These are phyloP conservation scores for Mycena rebaudengoi DNA, from an alignment of 768 basidiomycete species.

Conservation along the genomic window DNA sequence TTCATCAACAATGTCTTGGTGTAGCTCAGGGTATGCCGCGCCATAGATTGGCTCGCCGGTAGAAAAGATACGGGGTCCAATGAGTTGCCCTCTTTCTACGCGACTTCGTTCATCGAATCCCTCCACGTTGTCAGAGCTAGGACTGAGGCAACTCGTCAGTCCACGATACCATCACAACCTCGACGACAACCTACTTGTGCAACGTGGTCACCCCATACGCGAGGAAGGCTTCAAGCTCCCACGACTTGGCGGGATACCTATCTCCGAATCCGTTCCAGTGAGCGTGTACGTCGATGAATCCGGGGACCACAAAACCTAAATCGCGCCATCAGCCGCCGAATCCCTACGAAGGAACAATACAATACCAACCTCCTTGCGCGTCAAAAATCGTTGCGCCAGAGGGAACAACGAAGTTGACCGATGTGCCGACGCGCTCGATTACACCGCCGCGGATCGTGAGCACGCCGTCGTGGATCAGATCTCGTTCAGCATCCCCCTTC, in stretches of 20 bases:
- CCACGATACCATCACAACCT: not conserved
- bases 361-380: conserved; percentile 65
- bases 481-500: conserved; percentile 54
- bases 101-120: conserved; percentile 74
- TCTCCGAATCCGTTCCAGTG: conserved; percentile 70
- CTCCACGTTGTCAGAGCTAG: conserved; percentile 68
- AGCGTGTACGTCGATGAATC: conserved; percentile 81
- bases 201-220: conserved; percentile 80
- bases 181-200: conserved; percentile 73
- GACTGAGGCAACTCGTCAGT: conserved; percentile 47
- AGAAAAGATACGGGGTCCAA: conserved; percentile 79
- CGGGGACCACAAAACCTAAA: conserved; percentile 71
- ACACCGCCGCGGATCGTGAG: conserved; percentile 65
- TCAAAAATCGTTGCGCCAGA: conserved; percentile 57
- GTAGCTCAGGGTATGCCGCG: conserved; percentile 50
- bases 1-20: conserved; percentile 70
- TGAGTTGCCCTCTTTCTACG: conserved; percentile 71
- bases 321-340: not conserved
- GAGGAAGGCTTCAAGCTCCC: conserved; percentile 80
- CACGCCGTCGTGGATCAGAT: conserved; percentile 62
- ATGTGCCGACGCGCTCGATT: conserved; percentile 57
- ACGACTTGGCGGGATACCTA: conserved; percentile 69
- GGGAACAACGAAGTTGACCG: conserved; percentile 42
- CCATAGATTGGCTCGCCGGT: conserved; percentile 74
- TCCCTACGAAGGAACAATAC: not conserved